Conservation (phyloP, 2,329 filamentous ascomycete species). For the Pseudogymnoascus sp. region DNA sequence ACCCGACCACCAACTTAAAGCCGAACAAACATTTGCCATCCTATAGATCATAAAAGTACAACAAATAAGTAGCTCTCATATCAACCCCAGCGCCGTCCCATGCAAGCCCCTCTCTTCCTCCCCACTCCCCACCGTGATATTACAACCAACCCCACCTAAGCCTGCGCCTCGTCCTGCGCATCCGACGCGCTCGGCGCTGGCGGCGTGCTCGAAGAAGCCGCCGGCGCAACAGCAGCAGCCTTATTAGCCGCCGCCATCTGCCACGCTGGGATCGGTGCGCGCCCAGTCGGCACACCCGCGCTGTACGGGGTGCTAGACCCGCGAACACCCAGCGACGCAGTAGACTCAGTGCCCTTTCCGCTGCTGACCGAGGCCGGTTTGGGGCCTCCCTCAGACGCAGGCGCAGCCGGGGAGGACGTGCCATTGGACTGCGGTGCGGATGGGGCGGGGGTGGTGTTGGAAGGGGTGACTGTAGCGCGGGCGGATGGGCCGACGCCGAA, state of each 20-base stretch:
- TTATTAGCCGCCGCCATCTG: constrained; percentile 63
- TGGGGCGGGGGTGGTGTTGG: not conserved
- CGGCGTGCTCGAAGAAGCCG: not conserved
- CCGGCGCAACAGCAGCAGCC: constrained; percentile 13
- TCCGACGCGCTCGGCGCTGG: not conserved
- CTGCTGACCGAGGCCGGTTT: constrained; percentile 28
- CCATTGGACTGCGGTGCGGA: constrained; percentile 13
- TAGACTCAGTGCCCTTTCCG: constrained; percentile 23
- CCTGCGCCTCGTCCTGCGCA: not conserved
- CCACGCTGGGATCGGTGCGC: constrained; percentile 71
- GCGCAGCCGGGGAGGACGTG: constrained; percentile 15
- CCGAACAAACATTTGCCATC: not conserved
- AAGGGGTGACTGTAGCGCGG: constrained; percentile 16
- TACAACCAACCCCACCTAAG: not conserved
- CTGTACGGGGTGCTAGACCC: constrained; percentile 39
- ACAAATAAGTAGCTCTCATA: not conserved
- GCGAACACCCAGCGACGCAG: constrained; percentile 28
- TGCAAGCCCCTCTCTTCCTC: not conserved
- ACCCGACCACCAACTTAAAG: not conserved
- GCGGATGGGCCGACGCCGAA: constrained; percentile 23
- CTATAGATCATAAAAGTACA: constrained; percentile 1
- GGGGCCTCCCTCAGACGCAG: constrained; percentile 11
- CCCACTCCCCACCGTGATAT: not conserved
- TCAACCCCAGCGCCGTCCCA: not conserved
- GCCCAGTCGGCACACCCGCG: constrained; percentile 40